Conservation (phyloP, 2,329 filamentous ascomycete species). For the Immersiporthe knoxdaviesiana region DNA sequence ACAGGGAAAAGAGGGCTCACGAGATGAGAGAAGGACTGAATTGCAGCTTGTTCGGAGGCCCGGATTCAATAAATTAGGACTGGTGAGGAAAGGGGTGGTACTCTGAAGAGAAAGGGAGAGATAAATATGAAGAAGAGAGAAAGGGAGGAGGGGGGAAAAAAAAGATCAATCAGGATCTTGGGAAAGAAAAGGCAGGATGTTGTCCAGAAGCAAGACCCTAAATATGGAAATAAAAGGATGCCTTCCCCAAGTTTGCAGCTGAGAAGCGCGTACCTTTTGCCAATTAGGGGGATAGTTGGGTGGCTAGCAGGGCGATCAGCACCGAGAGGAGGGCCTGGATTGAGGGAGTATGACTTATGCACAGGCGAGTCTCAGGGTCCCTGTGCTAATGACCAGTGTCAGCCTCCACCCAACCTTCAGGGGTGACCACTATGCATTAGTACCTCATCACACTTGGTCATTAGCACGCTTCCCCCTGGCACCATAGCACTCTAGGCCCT, state of each 20-base stretch:
- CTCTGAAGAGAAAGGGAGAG: neutral
- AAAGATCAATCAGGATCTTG: neutral
- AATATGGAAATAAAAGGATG: conserved; percentile 6
- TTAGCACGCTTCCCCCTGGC: neutral
- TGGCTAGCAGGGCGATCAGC: neutral
- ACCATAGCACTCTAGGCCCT: neutral
- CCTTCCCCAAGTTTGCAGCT: neutral
- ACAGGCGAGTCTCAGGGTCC: conserved; percentile 6
- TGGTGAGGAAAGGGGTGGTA: neutral
- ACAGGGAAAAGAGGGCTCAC: neutral
- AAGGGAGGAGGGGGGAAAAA: neutral
- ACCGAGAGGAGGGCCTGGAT: neutral
- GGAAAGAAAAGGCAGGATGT: neutral
- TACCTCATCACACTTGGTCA: neutral
- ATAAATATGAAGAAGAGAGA: neutral
- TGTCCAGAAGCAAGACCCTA: neutral
- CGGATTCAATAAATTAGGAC: neutral
- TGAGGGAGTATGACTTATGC: neutral
- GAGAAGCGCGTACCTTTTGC: neutral
- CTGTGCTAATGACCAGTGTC: neutral
- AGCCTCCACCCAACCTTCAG: neutral
- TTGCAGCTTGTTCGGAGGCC: neutral
- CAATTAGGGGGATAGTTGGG: neutral
- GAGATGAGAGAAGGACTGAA: neutral
- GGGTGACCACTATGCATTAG: neutral